Percentiles rank a stretch among this genome's conserved stretches.
phyloP scores from a whole-genome alignment of 345 rosid species.

The Aegle marmelos region DNA sequence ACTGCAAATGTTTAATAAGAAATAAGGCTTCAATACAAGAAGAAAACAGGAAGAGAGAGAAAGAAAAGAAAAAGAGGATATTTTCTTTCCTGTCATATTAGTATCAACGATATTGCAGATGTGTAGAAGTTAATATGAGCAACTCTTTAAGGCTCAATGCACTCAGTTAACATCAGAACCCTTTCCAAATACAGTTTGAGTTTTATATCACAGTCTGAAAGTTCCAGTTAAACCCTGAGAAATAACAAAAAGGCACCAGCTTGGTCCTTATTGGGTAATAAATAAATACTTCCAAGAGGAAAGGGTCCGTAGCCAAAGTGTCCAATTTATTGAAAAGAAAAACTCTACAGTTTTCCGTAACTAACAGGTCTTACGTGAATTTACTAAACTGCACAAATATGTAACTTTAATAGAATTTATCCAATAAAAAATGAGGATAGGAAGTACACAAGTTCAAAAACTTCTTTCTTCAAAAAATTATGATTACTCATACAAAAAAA shows the following conservation, averaged over 20 bases:
- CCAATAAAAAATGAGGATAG: not conserved
- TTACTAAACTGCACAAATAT: not conserved
- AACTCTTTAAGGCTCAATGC: not conserved
- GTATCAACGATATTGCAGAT: not conserved
- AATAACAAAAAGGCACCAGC: not conserved
- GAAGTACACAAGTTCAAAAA: not conserved
- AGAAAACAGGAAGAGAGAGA: not conserved
- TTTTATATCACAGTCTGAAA: not conserved
- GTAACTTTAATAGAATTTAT: not conserved
- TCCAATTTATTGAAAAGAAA: not conserved
- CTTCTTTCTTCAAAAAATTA: not conserved
- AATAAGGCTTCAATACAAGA: not conserved
- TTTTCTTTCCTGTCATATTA: not conserved
- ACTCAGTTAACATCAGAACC: not conserved
- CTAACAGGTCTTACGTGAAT: not conserved
- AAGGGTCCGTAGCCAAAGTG: not conserved
- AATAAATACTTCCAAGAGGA: not conserved
- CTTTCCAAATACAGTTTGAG: not conserved
- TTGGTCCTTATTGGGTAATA: not conserved
- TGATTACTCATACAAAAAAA: not conserved
- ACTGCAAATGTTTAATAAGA: slow-evolving; percentile 8
- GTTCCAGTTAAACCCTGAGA: not conserved
- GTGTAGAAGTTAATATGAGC: not conserved
- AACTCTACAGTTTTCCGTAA: not conserved
- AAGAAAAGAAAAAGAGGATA: not conserved